Evolutionary conservation across 495 filamentous ascomycete species (phyloP), one percentile per base, ranked within the genome.

Genomic region (Penicilliopsis zonata): DNA sequence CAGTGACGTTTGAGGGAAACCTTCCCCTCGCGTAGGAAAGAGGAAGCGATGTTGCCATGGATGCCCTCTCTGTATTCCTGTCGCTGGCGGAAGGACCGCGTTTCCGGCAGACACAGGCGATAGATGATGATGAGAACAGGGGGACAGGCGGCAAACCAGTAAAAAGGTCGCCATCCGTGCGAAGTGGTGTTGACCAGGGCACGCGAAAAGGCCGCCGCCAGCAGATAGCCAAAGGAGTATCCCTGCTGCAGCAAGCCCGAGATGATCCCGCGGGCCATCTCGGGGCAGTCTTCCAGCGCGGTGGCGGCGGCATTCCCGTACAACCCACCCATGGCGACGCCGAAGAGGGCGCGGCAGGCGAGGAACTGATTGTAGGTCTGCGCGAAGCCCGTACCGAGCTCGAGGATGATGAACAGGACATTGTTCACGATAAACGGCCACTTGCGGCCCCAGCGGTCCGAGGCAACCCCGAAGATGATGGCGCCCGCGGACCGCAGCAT

Each of bases 341-440:
- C 85, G 47, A 87, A 93, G n/a, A 93, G 72, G 1, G 84, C 80
- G 7, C 85, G 69, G 42, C 78, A 80, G 5, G 74, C 82, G 12
- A 93, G 61, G 48, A 93, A 93, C 40, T 83, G 73, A 28, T 69
- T 46, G 43, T 88, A 90, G 2, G 78, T 87, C 18, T 78, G 52
- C 40, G 70, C 79, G 51, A 88, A 93, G 27, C 81, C 82, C 8
- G 84, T 84, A 14, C 71, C 82, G 9, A 90, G 61, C 50, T 93
- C 84, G 18, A 93, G 60, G 7, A 74, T 56, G 29, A 90, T 80
- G 51, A 93, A 90, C 18, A 93, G 63, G 6, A 87, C 10, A 41
- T 86, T 85, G 53, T 90, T 90, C 34, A 86, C 57, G 20, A 90
- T 59, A 39, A 90, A 93, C 1, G 84, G 84, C 84, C 84, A 90